Conservation (phyloP, 768 basidiomycete genomes). For the Rhizopogon rudus region DNA sequence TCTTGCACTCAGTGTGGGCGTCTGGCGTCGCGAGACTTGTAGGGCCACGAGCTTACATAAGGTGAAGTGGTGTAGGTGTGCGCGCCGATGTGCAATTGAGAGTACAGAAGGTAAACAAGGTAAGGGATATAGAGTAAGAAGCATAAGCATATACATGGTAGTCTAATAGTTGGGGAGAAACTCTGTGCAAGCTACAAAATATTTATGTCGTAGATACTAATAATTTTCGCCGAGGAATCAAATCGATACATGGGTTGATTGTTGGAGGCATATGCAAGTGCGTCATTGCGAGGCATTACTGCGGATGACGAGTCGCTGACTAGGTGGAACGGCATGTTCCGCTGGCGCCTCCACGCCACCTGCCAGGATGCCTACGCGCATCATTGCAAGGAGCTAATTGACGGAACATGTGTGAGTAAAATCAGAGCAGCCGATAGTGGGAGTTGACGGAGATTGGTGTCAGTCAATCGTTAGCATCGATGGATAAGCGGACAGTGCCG, state of each 20-base stretch:
- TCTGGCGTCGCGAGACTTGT: too few species aligned
- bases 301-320: conserved; percentile 34
- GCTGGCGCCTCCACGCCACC: conserved; percentile 54
- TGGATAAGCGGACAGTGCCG: conserved; percentile 2
- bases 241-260: background rate
- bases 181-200: background rate
- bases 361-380: conserved; percentile 65
- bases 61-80: too few species aligned
- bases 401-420: background rate
- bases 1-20: too few species aligned
- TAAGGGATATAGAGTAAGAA: background rate
- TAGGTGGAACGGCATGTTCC: conserved; percentile 41
- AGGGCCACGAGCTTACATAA: too few species aligned
- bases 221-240: background rate
- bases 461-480: background rate
- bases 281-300: conserved; percentile 1
- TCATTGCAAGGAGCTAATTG: conserved; percentile 61
- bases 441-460: background rate
- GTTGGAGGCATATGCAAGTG: background rate
- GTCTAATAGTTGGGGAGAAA: background rate
- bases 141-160: background rate
- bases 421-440: background rate
- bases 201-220: background rate
- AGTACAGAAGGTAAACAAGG: background rate
- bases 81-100: background rate